Evolutionary conservation across 306 rosid genomes (phyloP).

Genomic region (Prunus armeniaca): DNA sequence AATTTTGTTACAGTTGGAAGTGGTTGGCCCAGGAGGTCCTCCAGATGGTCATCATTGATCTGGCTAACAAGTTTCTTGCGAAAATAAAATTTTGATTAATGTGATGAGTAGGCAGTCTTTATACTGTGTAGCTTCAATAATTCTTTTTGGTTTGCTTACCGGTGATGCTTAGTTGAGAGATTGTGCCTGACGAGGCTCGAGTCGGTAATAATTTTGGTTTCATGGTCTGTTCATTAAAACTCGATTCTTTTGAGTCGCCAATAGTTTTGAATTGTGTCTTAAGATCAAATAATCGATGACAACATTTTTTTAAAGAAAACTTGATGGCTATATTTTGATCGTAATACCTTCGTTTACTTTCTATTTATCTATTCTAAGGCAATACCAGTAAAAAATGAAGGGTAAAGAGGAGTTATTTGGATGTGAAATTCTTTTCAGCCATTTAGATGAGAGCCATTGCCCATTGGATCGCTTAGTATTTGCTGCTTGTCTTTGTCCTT

Average conservation of each 20-base stretch:
- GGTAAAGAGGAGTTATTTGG: neutral
- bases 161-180: neutral
- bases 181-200: neutral
- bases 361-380: neutral
- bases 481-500: neutral
- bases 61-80: constrained; percentile 9
- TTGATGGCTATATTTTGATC: neutral
- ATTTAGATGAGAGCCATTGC: too few relatives aligned
- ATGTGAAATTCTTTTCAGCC: neutral
- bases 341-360: neutral
- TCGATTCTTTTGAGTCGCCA: neutral
- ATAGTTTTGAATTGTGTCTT: neutral
- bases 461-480: too few relatives aligned
- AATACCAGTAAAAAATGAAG: neutral
- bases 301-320: neutral
- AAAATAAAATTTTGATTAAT: constrained; percentile 12
- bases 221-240: neutral
- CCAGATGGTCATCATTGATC: constrained; percentile 40
- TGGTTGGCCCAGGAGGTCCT: constrained; percentile 46
- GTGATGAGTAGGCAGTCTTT: constrained; percentile 3
- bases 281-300: constrained; percentile 14
- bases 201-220: neutral
- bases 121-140: constrained; percentile 2
- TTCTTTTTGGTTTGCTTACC: neutral
- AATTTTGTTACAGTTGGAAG: constrained; percentile 35